A percentile compares a stretch with the other conserved stretches of the same genome.
These are phyloP conservation scores for Kappamyces sp. DNA, from an alignment of 192 early-diverging fungal species.

Conservation along the genomic window DNA sequence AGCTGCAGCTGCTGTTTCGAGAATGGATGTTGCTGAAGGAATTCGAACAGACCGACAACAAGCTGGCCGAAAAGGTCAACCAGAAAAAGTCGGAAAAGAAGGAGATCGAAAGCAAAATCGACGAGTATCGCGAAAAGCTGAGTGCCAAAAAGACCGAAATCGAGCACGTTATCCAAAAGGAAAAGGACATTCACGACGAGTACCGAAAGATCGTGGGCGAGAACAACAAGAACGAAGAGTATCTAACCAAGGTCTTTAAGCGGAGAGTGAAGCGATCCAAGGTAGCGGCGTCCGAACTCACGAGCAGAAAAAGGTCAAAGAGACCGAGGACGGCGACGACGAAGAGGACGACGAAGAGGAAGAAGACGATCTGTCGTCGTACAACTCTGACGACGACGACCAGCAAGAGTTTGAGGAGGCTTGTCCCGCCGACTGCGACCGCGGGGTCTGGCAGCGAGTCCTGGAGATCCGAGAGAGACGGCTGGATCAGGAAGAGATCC, in stretches of 20 bases:
- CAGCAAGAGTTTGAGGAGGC: constrained; percentile 36
- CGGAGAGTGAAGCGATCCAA: constrained; percentile 56
- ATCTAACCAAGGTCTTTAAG: constrained; percentile 52
- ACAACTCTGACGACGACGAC: constrained; percentile 29
- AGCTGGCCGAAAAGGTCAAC: constrained; percentile 46
- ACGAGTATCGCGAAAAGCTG: constrained; percentile 59
- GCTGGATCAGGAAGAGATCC: constrained; percentile 51
- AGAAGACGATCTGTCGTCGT: constrained; percentile 27
- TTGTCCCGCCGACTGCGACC: constrained; percentile 53
- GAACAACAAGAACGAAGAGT: constrained; percentile 59
- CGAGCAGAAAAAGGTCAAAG: constrained; percentile 27
- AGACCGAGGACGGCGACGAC: constrained; percentile 29
- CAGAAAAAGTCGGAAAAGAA: constrained; percentile 45
- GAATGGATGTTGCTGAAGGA: constrained; percentile 64
- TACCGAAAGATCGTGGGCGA: constrained; percentile 42
- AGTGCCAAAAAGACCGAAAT: constrained; percentile 52
- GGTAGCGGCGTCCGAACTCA: constrained; percentile 21
- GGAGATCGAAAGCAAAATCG: constrained; percentile 55
- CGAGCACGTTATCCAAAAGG: constrained; percentile 41
- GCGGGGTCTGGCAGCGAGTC: constrained; percentile 25
- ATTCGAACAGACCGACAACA: constrained; percentile 59
- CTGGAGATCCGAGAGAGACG: constrained; percentile 43
- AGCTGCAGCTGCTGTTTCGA: constrained; percentile 50
- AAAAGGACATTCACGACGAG: constrained; percentile 51
- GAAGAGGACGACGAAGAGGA: constrained; percentile 43